Evolutionary conservation across 2,329 filamentous ascomycete genomes (phyloP).

Genomic region (Botrytis galanthina): DNA sequence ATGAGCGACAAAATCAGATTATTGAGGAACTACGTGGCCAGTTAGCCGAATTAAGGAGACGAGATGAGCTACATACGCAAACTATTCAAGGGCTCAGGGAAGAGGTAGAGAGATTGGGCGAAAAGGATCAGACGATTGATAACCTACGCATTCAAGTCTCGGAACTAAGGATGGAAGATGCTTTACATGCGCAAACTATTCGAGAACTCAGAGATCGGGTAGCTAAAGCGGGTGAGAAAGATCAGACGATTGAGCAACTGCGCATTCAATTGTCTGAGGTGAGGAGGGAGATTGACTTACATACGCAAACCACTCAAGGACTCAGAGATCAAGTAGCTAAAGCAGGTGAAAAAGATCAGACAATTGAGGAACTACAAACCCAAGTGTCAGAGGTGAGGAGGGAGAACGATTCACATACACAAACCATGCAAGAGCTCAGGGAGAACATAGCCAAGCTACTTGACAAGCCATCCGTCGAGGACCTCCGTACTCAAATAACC

Average conservation of each 20-base stretch:
- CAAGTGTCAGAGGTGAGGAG: rapidly evolving
- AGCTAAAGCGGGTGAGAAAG: not conserved
- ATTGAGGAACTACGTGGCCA: not conserved
- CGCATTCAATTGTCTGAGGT: too few relatives aligned
- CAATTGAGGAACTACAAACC: not conserved
- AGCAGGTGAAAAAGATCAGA: not conserved
- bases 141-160: not conserved
- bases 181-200: not conserved
- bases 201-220: not conserved
- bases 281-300: too few relatives aligned
- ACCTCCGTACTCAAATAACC: not conserved
- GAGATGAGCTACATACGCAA: not conserved
- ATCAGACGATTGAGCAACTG: too few relatives aligned
- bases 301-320: too few relatives aligned
- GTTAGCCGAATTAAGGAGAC: not conserved
- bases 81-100: not conserved
- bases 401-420: not conserved
- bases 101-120: not conserved
- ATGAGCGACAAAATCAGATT: not conserved
- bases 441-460: not conserved
- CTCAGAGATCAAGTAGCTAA: not conserved
- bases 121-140: not conserved
- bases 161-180: not conserved
- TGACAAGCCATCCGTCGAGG: not conserved
- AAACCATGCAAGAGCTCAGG: not conserved